Base-by-base conservation (phyloP, 2,329 filamentous ascomycete genomes). In the Magnaporthiopsis incrustans region DNA sequence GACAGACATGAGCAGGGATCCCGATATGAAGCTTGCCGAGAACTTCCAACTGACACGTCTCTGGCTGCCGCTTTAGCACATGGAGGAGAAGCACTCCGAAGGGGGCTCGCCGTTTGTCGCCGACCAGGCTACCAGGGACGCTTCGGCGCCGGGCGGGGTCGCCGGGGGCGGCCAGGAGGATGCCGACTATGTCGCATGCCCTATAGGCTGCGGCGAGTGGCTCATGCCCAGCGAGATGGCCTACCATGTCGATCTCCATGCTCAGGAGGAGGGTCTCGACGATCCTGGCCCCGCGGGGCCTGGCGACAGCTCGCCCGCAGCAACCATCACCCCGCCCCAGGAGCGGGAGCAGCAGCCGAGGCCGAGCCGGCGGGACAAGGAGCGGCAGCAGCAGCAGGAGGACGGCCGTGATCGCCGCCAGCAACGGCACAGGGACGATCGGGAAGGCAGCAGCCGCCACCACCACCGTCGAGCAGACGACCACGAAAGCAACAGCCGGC, bases 241-340 rank as follows among this genome's bases (percentile, higher is more conserved):
- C 22, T 80, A 77, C 59, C 87, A 89, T 70, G 70, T 88, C 50
- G 83, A 87, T 68, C 76, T 88, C 64, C 86, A 89, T 70, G 71
- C 76, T 60, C 78, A 79, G 25, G 56, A 62, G 22, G 63, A 64
- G 22, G 60, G 56, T 8, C 53, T 27, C 10, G 64, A 64, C 27
- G 35, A 53, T 38, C 59, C 32, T 11, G 32, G 32, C 33, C 32
- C 30, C 18, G 14, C 44, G 8, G 3, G n/a, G 44, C 44, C 22
- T 8, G 44, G 61, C 10, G 10, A 57, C 67, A 56, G 26, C 60
- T 1, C 63, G 66, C 38, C 30, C 63, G n/a, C 59, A 65, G n/a
- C 30, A 61, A 59, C 26, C 62, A 62, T 22, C 65, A 63, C 26
- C 57, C 5, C 25, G 22, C 22, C 58, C 4, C 22, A 33, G 18